phyloP scores from a whole-genome alignment of 164 flowering plant species.

The Annona squamosa region DNA sequence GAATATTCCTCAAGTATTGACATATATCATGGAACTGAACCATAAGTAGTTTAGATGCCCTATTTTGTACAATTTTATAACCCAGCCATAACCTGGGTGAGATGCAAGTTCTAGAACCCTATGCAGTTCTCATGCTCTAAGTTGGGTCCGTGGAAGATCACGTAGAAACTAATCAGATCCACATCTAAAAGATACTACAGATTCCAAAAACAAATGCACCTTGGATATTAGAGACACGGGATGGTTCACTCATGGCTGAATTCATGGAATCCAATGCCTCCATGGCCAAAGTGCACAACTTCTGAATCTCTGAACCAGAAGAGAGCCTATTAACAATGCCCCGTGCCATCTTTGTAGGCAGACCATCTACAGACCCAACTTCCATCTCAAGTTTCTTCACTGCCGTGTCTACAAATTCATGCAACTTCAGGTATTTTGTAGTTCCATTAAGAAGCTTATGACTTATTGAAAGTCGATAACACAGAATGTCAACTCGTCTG shows the following conservation, averaged over 20 bases:
- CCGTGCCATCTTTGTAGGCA: slow-evolving; percentile 67
- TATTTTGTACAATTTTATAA: no score
- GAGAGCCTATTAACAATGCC: slow-evolving; percentile 95
- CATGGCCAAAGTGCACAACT: slow-evolving; percentile 62
- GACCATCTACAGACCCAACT: slow-evolving; percentile 74
- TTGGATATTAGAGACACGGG: neutral
- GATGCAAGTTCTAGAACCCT: no score
- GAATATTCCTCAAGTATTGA: no score
- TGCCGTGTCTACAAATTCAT: slow-evolving; percentile 58
- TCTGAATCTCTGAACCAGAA: slow-evolving; percentile 80
- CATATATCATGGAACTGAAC: no score
- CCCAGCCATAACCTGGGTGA: no score
- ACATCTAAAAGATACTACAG: neutral
- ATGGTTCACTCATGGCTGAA: slow-evolving; percentile 17
- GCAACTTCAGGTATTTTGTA: slow-evolving; percentile 39
- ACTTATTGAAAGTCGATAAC: slow-evolving; percentile 69
- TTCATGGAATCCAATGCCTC: slow-evolving; percentile 49
- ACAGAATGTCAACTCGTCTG: slow-evolving; percentile 78
- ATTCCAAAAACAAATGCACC: neutral
- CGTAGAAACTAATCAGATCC: neutral
- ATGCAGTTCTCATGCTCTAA: neutral
- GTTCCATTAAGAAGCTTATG: slow-evolving; percentile 68
- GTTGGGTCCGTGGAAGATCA: neutral
- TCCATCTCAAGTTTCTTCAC: slow-evolving; percentile 74
- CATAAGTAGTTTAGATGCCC: no score